phyloP scores from a whole-genome alignment of 495 filamentous ascomycete species.

The Neurospora discreta region DNA sequence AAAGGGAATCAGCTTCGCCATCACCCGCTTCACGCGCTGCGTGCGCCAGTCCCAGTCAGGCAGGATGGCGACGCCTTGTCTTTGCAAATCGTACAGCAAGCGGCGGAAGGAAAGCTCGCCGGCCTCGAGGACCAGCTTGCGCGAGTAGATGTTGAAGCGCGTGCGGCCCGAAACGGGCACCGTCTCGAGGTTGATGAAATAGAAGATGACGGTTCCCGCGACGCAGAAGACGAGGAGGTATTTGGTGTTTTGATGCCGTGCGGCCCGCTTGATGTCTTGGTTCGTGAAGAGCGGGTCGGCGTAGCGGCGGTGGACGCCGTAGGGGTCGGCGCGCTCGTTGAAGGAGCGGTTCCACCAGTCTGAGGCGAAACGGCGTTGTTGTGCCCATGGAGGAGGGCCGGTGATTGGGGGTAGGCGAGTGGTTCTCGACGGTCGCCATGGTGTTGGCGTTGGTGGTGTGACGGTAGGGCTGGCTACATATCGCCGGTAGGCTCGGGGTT shows the following conservation, averaged over 20 bases:
- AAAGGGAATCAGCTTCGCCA: slow-evolving; percentile 60
- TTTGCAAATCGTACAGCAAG: slow-evolving; percentile 35
- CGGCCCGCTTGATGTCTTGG: slow-evolving; percentile 10
- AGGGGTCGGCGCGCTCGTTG: slow-evolving; percentile 1
- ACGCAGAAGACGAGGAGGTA: slow-evolving; percentile 22
- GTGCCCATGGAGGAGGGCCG: background rate
- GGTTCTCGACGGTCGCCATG: background rate
- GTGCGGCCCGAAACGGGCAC: slow-evolving; percentile 72
- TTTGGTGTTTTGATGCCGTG: slow-evolving; percentile 22
- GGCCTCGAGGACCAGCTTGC: slow-evolving; percentile 41
- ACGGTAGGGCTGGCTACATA: background rate
- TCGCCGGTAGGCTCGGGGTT: background rate
- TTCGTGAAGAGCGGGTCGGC: slow-evolving; percentile 31
- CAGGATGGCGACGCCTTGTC: slow-evolving; percentile 24
- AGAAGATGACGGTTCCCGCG: slow-evolving; percentile 40
- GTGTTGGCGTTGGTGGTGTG: background rate
- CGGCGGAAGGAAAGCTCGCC: slow-evolving; percentile 41
- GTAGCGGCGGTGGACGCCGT: slow-evolving; percentile 12
- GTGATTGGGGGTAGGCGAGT: background rate
- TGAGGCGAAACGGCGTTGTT: background rate
- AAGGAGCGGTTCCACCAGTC: background rate
- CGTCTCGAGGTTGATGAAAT: slow-evolving; percentile 61
- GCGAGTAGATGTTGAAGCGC: slow-evolving; percentile 68
- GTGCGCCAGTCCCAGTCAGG: slow-evolving; percentile 28
- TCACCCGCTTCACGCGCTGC: slow-evolving; percentile 50